Percentiles rank a stretch among this genome's conserved stretches.
Evolutionary conservation across 2,329 filamentous ascomycete species (phyloP).

Genomic region (Byssoonygena ceratinophila): DNA sequence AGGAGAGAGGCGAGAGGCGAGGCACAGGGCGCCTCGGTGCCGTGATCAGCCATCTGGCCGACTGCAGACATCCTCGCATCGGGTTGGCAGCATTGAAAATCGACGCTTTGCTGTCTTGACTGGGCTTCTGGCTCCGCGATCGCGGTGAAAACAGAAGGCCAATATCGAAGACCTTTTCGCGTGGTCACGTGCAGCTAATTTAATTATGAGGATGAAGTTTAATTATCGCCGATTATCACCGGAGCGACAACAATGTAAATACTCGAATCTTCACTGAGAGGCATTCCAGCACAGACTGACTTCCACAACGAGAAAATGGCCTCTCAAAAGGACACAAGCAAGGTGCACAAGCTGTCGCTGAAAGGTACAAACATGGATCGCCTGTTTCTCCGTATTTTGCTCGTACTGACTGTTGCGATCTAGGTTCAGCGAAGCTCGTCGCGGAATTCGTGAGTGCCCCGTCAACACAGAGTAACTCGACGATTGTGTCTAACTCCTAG

Average conservation of each 20-base stretch:
- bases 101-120: background rate
- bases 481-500: slow-evolving; percentile 30
- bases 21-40: slow-evolving; percentile 26
- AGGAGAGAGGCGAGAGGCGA: slow-evolving; percentile 24
- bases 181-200: too few species aligned
- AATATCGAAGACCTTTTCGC: too few species aligned
- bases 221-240: slow-evolving; percentile 9
- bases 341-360: slow-evolving; percentile 87
- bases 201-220: background rate
- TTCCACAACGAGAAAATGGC: slow-evolving; percentile 24
- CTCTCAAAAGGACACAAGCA: slow-evolving; percentile 58
- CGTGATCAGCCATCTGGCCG: slow-evolving; percentile 39
- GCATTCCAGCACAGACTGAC: background rate
- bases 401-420: background rate
- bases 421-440: slow-evolving; percentile 70
- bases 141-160: too few species aligned
- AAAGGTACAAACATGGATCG: slow-evolving; percentile 26
- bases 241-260: slow-evolving; percentile 9
- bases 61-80: slow-evolving; percentile 41
- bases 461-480: background rate
- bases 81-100: slow-evolving; percentile 24
- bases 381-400: background rate
- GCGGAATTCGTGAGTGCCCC: slow-evolving; percentile 72
- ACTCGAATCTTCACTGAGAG: background rate
- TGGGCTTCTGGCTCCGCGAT: background rate